Conservation (phyloP, 441 rosid species). For the Adansonia gregorii region DNA sequence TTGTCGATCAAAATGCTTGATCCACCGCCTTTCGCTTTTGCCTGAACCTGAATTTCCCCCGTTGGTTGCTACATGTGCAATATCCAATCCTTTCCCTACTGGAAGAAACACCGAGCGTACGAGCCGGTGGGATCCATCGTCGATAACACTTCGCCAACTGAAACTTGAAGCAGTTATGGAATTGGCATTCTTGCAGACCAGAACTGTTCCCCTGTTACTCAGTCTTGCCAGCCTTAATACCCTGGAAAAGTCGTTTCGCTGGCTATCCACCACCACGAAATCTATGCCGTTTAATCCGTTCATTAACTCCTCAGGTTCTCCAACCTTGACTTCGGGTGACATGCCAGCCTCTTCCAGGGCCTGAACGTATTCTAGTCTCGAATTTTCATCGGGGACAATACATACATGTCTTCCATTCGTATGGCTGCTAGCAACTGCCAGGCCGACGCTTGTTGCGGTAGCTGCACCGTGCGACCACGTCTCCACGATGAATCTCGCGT, state of each 20-base stretch:
- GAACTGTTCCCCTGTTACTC: slow-evolving; percentile 70
- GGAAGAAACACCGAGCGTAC: slow-evolving; percentile 79
- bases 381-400: slow-evolving; percentile 63
- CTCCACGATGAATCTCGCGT: slow-evolving; percentile 68
- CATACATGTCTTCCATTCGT: slow-evolving; percentile 78
- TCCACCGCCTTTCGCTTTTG: slow-evolving; percentile 55
- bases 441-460: slow-evolving; percentile 71
- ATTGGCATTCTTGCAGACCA: slow-evolving; percentile 77
- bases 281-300: slow-evolving; percentile 59
- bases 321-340: slow-evolving; percentile 62
- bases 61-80: slow-evolving; percentile 65
- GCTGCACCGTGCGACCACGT: slow-evolving; percentile 81
- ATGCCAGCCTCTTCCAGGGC: slow-evolving; percentile 44
- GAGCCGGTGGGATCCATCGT: slow-evolving; percentile 50
- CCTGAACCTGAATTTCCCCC: slow-evolving; percentile 41
- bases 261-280: slow-evolving; percentile 79
- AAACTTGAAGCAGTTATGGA: slow-evolving; percentile 46
- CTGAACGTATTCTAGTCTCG: slow-evolving; percentile 57
- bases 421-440: slow-evolving; percentile 67
- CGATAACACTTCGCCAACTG: slow-evolving; percentile 64
- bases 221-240: slow-evolving; percentile 62
- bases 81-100: slow-evolving; percentile 83
- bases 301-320: slow-evolving; percentile 54
- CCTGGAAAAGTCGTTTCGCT: slow-evolving; percentile 51
- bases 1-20: slow-evolving; percentile 67